phyloP scores from a whole-genome alignment of 1,284 basidiomycete species.

The Volvariella volvacea region DNA sequence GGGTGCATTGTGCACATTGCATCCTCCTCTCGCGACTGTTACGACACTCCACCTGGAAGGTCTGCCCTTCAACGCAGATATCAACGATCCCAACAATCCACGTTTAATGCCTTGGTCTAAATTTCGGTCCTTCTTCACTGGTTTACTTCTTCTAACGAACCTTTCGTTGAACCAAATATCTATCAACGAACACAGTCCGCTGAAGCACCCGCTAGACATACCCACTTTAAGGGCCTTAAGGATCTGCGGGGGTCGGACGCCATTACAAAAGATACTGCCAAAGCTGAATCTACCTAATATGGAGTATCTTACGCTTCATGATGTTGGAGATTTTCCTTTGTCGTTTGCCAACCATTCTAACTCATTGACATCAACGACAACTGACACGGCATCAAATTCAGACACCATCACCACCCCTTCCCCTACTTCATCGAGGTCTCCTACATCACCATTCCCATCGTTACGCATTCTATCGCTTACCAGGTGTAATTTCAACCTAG shows the following conservation, averaged over 20 bases:
- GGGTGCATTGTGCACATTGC: conserved; percentile 28
- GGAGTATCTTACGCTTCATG: no score
- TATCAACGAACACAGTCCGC: conserved; percentile 22
- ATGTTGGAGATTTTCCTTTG: no score
- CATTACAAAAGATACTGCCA: conserved; percentile 22
- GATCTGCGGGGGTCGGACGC: conserved; percentile 24
- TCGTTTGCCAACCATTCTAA: no score
- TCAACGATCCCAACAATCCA: no score
- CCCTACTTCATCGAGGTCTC: no score
- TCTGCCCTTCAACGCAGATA: conserved; percentile 21
- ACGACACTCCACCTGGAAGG: conserved; percentile 35
- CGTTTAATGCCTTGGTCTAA: conserved; percentile 20
- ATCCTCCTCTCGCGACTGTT: conserved; percentile 26
- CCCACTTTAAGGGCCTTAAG: conserved; percentile 25
- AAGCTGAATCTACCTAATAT: conserved; percentile 23
- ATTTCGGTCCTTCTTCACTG: conserved; percentile 23
- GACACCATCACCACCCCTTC: no score
- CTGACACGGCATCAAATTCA: no score
- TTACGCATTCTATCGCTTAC: no score
- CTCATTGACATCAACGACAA: no score
- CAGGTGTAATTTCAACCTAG: no score
- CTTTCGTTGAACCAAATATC: conserved; percentile 33
- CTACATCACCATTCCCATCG: no score
- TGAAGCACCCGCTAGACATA: conserved; percentile 17
- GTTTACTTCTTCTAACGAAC: conserved; percentile 26